A percentile compares a stretch with the other conserved stretches of the same genome.
Conservation (phyloP, 75 land plant genomes). For the Adiantum capillusveneris region DNA sequence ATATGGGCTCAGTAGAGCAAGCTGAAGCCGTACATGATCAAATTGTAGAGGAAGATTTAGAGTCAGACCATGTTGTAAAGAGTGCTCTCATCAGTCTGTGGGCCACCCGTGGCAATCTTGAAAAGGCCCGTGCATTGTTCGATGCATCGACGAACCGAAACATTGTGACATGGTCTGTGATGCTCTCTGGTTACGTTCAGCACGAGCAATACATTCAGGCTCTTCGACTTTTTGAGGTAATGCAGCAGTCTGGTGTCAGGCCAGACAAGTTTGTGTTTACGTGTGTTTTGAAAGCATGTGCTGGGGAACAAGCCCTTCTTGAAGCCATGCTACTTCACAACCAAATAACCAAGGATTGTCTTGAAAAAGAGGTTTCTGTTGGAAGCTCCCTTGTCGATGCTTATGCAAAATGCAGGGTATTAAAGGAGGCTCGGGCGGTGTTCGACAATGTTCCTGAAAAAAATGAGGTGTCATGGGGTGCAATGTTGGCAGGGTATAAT, state of each 20-base stretch:
- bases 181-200: conserved; percentile 6
- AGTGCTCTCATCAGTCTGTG: conserved; percentile 46
- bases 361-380: conserved; percentile 36
- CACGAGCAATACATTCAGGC: not conserved
- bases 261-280: not conserved
- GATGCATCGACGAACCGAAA: not conserved
- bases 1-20: conserved; percentile 20
- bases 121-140: conserved; percentile 3
- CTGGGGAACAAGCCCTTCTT: not conserved
- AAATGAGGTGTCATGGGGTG: conserved; percentile 49
- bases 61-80: conserved; percentile 20
- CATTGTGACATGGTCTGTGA: conserved; percentile 5
- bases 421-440: conserved; percentile 37
- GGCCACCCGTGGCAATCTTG: conserved; percentile 36
- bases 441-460: conserved; percentile 31
- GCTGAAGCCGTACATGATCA: conserved; percentile 48
- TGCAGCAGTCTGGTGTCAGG: not conserved
- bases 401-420: conserved; percentile 39
- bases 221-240: conserved; percentile 7
- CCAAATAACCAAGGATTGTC: not conserved
- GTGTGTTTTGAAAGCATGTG: conserved; percentile 8
- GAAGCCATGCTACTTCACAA: not conserved
- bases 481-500: conserved; percentile 45
- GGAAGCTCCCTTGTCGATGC: conserved; percentile 45
- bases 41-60: conserved; percentile 25